These are phyloP conservation scores for Viridothelium virens DNA, from an alignment of 495 filamentous ascomycete species.

Conservation along the genomic window DNA sequence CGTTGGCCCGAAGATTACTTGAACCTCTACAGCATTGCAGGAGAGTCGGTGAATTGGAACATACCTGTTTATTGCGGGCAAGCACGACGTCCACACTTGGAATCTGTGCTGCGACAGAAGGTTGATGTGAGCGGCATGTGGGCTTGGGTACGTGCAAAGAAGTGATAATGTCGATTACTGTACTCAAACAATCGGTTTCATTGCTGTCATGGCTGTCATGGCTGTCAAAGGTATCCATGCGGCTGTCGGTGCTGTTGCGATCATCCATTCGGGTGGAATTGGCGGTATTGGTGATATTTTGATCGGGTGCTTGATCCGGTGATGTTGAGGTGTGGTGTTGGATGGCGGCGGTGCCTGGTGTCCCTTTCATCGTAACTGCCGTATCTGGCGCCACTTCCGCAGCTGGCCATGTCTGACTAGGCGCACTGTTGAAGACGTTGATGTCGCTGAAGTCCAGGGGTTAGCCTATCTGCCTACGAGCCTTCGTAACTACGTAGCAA, in stretches of 20 bases:
- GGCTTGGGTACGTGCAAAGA: conserved; percentile 9
- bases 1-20: conserved; percentile 2
- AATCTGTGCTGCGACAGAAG: neutral
- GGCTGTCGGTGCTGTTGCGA: neutral
- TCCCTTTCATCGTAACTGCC: neutral
- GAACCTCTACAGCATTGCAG: neutral
- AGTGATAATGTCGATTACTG: neutral
- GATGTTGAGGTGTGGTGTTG: neutral
- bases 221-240: neutral
- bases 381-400: neutral
- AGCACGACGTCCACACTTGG: conserved; percentile 1
- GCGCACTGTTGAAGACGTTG: neutral
- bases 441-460: neutral
- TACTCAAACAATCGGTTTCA: neutral
- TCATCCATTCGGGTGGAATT: neutral
- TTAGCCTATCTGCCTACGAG: neutral
- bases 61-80: neutral
- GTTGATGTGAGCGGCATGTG: conserved; percentile 1
- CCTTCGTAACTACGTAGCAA: neutral
- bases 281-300: neutral
- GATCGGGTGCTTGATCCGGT: neutral
- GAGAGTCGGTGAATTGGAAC: neutral
- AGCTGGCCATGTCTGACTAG: neutral
- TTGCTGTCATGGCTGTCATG: neutral
- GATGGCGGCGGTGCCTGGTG: neutral